Evolutionary conservation across 805 yeast species (phyloP).

Genomic region (Candida nitratophila): DNA sequence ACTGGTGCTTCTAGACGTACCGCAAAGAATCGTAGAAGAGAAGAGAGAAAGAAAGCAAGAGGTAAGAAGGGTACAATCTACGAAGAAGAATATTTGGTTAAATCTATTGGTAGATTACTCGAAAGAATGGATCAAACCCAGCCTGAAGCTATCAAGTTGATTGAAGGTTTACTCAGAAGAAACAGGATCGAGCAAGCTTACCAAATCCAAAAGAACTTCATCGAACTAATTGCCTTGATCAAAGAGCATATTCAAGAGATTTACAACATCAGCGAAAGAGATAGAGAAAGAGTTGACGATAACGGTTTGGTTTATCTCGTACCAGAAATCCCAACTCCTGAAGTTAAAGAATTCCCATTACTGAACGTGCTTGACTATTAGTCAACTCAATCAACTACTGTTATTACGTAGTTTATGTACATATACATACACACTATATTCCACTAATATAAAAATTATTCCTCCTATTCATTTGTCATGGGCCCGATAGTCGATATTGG

Average conservation of each 20-base stretch:
- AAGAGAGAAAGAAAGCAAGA: slow-evolving; percentile 91
- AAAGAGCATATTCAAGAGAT: slow-evolving; percentile 66
- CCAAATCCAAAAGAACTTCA: slow-evolving; percentile 64
- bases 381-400: background rate
- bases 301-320: slow-evolving; percentile 76
- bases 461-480: no score
- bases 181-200: slow-evolving; percentile 71
- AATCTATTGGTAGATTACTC: slow-evolving; percentile 79
- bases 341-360: slow-evolving; percentile 54
- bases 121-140: slow-evolving; percentile 73
- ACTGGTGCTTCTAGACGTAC: slow-evolving; percentile 95
- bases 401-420: no score
- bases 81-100: slow-evolving; percentile 91
- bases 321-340: slow-evolving; percentile 71
- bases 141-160: slow-evolving; percentile 64
- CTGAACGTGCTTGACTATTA: slow-evolving; percentile 53
- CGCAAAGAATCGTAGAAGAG: slow-evolving; percentile 86
- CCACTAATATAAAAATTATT: no score
- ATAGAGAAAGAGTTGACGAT: slow-evolving; percentile 84
- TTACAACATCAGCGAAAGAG: slow-evolving; percentile 73
- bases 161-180: slow-evolving; percentile 73
- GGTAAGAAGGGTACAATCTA: slow-evolving; percentile 97
- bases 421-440: no score
- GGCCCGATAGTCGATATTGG: no score
- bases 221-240: slow-evolving; percentile 48